Conservation (phyloP, 2,329 filamentous ascomycete genomes). For the Aspergillus melleus region DNA sequence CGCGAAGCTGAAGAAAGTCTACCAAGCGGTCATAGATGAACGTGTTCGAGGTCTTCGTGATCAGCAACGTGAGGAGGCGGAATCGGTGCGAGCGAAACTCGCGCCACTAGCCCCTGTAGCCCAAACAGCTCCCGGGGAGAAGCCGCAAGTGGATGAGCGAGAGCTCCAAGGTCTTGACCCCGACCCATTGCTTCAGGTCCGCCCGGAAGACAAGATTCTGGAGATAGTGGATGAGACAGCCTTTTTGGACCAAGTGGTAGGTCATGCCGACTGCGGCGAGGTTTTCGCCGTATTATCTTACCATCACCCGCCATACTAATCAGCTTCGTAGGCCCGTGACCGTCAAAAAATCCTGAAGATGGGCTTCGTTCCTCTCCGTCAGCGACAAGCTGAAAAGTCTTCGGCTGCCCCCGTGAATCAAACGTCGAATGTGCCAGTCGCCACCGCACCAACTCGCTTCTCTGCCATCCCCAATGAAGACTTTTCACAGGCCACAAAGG, state of each 20-base stretch:
- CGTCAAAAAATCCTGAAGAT: slow-evolving; percentile 63
- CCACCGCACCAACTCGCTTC: slow-evolving; percentile 66
- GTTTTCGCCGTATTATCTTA: neutral
- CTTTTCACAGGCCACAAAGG: slow-evolving; percentile 82
- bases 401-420: slow-evolving; percentile 33
- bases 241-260: slow-evolving; percentile 58
- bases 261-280: slow-evolving; percentile 20
- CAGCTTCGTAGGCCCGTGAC: slow-evolving; percentile 48
- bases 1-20: slow-evolving; percentile 76
- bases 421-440: slow-evolving; percentile 45
- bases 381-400: slow-evolving; percentile 40
- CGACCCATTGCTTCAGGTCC: slow-evolving; percentile 64
- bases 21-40: slow-evolving; percentile 70
- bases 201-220: slow-evolving; percentile 62
- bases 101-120: slow-evolving; percentile 48
- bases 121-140: slow-evolving; percentile 14
- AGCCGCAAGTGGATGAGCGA: slow-evolving; percentile 19
- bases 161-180: slow-evolving; percentile 59
- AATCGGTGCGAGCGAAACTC: slow-evolving; percentile 54
- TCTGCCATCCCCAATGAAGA: slow-evolving; percentile 70
- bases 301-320: slow-evolving; percentile 13
- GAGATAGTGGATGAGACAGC: slow-evolving; percentile 58
- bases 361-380: slow-evolving; percentile 66
- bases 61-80: slow-evolving; percentile 68
- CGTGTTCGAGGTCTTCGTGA: slow-evolving; percentile 66